Evolutionary conservation across 257 asterid species (phyloP).

Genomic region (Solanum sitiens): DNA sequence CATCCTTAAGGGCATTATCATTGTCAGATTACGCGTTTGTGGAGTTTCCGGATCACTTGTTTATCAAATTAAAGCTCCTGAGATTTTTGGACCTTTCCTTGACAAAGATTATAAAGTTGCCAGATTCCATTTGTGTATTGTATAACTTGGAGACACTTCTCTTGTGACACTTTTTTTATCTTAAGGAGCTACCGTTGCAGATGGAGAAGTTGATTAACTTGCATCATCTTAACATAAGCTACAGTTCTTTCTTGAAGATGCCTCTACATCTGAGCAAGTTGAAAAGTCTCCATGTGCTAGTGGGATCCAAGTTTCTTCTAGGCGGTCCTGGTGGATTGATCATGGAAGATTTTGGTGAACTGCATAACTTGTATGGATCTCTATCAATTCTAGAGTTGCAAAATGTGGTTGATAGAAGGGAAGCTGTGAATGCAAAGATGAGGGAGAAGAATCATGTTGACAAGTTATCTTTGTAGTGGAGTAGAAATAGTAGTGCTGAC

Average conservation of each 20-base stretch:
- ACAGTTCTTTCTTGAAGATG: rapidly evolving
- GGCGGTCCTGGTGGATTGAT: too few species aligned
- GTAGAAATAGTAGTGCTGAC: not conserved
- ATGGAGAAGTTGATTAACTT: not conserved
- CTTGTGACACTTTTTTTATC: rapidly evolving
- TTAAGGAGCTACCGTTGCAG: not conserved
- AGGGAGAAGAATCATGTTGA: not conserved
- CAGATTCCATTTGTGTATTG: not conserved
- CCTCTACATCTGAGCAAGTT: not conserved
- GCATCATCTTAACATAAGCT: not conserved
- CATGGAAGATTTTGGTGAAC: not conserved
- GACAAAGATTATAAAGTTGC: not conserved
- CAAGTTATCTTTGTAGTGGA: not conserved
- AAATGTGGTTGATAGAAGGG: not conserved
- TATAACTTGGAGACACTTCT: not conserved
- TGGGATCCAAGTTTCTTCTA: not conserved
- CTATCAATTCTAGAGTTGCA: not conserved
- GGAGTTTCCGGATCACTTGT: not conserved
- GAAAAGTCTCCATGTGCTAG: not conserved
- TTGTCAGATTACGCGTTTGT: not conserved
- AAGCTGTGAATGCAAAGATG: not conserved
- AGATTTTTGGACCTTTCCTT: not conserved
- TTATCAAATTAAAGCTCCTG: not conserved
- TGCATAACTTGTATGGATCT: not conserved
- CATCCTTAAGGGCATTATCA: not conserved